phyloP scores from a whole-genome alignment of 2,329 filamentous ascomycete genomes.

The Didymella exigua region DNA sequence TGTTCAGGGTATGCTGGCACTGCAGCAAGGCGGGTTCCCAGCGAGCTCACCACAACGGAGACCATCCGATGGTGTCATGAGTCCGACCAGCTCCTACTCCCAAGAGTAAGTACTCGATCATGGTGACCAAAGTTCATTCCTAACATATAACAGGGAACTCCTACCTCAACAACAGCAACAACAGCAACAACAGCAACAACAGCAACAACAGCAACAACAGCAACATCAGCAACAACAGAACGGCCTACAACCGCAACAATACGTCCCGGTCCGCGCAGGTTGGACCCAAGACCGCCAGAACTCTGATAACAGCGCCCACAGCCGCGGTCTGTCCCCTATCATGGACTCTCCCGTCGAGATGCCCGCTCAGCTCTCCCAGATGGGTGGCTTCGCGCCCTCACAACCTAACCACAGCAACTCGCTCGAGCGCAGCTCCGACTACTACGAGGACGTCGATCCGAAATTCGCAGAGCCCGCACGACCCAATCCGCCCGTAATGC shows the following conservation, averaged over 20 bases:
- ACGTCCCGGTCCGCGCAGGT: conserved; percentile 55
- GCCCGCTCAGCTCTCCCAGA: conserved; percentile 38
- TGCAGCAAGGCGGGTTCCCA: conserved; percentile 62
- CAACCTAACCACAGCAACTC: conserved; percentile 4
- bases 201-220: conserved; percentile 48
- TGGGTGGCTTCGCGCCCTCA: conserved; percentile 30
- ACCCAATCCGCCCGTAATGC: conserved; percentile 36
- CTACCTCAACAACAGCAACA: conserved; percentile 4
- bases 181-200: conserved; percentile 40
- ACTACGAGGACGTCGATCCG: conserved; percentile 94
- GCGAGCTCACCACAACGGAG: conserved; percentile 34
- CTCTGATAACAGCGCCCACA: conserved; percentile 39
- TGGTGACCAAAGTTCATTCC: conserved; percentile 17
- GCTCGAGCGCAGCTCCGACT: conserved; percentile 56
- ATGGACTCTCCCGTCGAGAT: conserved; percentile 47
- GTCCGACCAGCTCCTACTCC: conserved; percentile 73
- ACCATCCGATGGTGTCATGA: conserved; percentile 29
- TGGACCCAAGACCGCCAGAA: conserved; percentile 45
- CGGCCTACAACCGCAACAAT: conserved; percentile 41
- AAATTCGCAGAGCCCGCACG: conserved; percentile 68
- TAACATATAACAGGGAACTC: conserved; percentile 23
- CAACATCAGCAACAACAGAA: conserved; percentile 9
- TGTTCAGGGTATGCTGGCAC: conserved; percentile 73
- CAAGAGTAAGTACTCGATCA: conserved; percentile 67
- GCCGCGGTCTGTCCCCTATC: conserved; percentile 48